Evolutionary conservation across 192 early-diverging fungal genomes (phyloP).

Genomic region (Diversispora eburnea): DNA sequence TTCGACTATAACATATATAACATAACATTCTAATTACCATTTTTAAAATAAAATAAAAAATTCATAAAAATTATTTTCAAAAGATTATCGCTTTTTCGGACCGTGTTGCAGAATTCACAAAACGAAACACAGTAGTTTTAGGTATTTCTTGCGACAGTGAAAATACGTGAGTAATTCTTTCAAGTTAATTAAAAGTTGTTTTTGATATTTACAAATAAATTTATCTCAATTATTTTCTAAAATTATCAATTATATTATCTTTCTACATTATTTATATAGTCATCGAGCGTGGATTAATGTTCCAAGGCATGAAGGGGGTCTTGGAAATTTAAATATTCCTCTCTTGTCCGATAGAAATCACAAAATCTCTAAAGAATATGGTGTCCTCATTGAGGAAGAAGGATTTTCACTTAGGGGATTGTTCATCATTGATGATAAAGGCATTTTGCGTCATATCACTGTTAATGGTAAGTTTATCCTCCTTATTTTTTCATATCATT

Average conservation of each 20-base stretch:
- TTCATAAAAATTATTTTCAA: neutral
- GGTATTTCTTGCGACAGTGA: constrained; percentile 73
- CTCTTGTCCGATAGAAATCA: constrained; percentile 85
- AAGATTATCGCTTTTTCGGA: constrained; percentile 86
- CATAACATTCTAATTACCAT: neutral
- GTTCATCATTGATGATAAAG: constrained; percentile 90
- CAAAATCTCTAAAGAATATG: constrained; percentile 83
- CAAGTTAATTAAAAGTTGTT: neutral
- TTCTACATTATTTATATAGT: neutral
- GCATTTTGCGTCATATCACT: constrained; percentile 81
- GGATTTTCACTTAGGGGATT: constrained; percentile 77
- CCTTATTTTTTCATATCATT: neutral
- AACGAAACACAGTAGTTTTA: constrained; percentile 70
- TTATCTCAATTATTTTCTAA: neutral
- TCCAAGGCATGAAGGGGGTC: constrained; percentile 51
- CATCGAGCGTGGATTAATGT: neutral
- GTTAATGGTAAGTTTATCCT: constrained; percentile 60
- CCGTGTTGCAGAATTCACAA: constrained; percentile 76
- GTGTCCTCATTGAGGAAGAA: constrained; percentile 76
- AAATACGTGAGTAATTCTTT: constrained; percentile 40
- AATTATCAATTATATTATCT: too few relatives aligned
- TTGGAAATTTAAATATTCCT: constrained; percentile 90
- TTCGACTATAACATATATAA: neutral
- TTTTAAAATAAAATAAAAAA: neutral
- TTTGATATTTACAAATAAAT: neutral